A percentile compares a stretch with the other conserved stretches of the same genome.
phyloP scores from a whole-genome alignment of 345 rosid genomes.

The Anacardium occidentale region DNA sequence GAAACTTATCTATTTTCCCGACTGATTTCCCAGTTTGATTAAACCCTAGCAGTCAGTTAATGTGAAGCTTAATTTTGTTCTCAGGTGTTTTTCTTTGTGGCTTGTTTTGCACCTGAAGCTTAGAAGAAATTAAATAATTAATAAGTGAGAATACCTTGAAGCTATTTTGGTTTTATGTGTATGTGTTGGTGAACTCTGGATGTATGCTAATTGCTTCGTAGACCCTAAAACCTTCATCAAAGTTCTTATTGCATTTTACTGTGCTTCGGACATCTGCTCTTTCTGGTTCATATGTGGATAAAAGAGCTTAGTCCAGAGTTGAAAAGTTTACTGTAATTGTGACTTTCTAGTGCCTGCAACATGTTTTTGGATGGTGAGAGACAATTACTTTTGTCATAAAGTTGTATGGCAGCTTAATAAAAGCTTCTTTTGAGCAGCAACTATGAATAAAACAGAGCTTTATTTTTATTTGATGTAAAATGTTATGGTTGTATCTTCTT shows the following conservation, averaged over 20 bases:
- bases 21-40: too few species aligned
- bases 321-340: neutral
- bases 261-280: constrained; percentile 91
- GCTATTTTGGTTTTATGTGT: neutral
- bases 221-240: neutral
- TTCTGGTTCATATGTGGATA: constrained; percentile 86
- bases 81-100: too few species aligned
- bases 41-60: too few species aligned
- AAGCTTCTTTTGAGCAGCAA: constrained; percentile 10
- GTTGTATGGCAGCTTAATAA: constrained; percentile 27
- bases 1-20: too few species aligned
- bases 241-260: constrained; percentile 54
- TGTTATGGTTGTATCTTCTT: neutral
- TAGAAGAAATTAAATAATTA: neutral
- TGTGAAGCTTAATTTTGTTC: too few species aligned
- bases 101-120: too few species aligned
- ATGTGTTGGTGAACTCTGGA: neutral
- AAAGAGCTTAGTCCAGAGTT: constrained; percentile 45
- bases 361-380: constrained; percentile 15
- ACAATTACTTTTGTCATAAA: neutral
- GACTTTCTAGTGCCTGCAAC: neutral
- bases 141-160: neutral
- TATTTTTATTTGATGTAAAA: constrained; percentile 3
- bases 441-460: neutral
- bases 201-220: too few species aligned